A percentile compares a stretch with the other conserved stretches of the same genome.
These are phyloP conservation scores for Boletus vermiculosoides DNA, from an alignment of 768 basidiomycete genomes.

Conservation along the genomic window DNA sequence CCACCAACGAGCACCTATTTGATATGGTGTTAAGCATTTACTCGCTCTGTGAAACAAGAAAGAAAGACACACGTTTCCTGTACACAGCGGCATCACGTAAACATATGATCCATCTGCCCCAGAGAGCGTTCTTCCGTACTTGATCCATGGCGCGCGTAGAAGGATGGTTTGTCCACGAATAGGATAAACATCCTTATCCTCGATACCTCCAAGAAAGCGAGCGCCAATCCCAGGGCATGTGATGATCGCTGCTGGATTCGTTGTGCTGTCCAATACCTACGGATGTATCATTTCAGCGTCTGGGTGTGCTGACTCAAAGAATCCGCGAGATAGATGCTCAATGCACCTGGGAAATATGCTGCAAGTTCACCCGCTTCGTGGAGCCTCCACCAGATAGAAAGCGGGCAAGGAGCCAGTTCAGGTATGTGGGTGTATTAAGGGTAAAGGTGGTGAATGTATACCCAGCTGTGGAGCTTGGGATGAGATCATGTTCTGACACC, in stretches of 20 bases:
- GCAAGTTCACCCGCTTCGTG: conserved; percentile 55
- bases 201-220: conserved; percentile 49
- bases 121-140: conserved; percentile 35
- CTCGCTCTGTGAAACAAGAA: neutral
- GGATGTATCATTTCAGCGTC: neutral
- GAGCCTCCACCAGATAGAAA: conserved; percentile 63
- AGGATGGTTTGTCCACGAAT: conserved; percentile 47
- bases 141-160: conserved; percentile 50
- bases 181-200: conserved; percentile 48
- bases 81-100: conserved; percentile 38
- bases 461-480: conserved; percentile 45
- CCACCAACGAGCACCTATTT: conserved; percentile 58
- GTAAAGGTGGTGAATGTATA: conserved; percentile 64
- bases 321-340: neutral
- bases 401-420: conserved; percentile 59
- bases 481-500: conserved; percentile 42
- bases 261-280: conserved; percentile 16
- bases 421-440: conserved; percentile 62
- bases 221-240: conserved; percentile 70
- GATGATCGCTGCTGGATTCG: conserved; percentile 46
- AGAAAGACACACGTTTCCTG: conserved; percentile 39
- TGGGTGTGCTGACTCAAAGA: neutral
- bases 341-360: conserved; percentile 63
- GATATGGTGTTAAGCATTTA: neutral
- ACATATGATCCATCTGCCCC: conserved; percentile 30